Percentiles rank a stretch among this genome's conserved stretches.
These are phyloP conservation scores for Pyrenophora graminea DNA, from an alignment of 2,329 filamentous ascomycete species.

Conservation along the genomic window DNA sequence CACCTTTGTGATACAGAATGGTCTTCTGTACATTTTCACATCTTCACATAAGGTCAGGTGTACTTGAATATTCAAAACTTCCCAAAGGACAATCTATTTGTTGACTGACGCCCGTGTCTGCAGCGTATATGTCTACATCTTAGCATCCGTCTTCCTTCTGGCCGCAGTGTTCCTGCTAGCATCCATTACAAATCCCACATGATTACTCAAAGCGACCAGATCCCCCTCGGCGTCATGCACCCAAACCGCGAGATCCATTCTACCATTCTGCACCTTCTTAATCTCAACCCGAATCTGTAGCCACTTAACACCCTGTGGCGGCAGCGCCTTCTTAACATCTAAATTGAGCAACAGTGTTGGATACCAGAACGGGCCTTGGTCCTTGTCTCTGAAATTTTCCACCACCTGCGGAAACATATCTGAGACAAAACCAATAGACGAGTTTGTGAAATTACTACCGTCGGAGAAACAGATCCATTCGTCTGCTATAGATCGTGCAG, in stretches of 20 bases:
- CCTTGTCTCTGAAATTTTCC: slow-evolving; percentile 52
- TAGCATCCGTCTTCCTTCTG: slow-evolving; percentile 48
- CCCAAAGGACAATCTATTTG: not conserved
- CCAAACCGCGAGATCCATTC: slow-evolving; percentile 74
- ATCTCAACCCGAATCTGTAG: slow-evolving; percentile 67
- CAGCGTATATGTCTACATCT: slow-evolving; percentile 33
- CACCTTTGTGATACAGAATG: slow-evolving; percentile 1
- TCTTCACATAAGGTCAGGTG: not conserved
- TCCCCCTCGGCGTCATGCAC: slow-evolving; percentile 68
- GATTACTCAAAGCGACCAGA: slow-evolving; percentile 68
- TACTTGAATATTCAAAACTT: not conserved
- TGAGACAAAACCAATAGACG: slow-evolving; percentile 65
- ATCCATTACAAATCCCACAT: slow-evolving; percentile 67
- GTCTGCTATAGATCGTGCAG: slow-evolving; percentile 55
- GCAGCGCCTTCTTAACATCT: slow-evolving; percentile 75
- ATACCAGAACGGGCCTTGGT: slow-evolving; percentile 65
- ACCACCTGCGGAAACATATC: slow-evolving; percentile 72
- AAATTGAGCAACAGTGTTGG: slow-evolving; percentile 75
- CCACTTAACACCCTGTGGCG: slow-evolving; percentile 71
- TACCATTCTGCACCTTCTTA: slow-evolving; percentile 70
- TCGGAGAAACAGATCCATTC: slow-evolving; percentile 69
- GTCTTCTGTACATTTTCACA: not conserved
- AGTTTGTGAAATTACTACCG: slow-evolving; percentile 66
- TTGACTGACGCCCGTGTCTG: not conserved
- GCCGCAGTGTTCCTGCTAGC: slow-evolving; percentile 66